Evolutionary conservation across 176 grass and related monocot species (phyloP).

Genomic region (Musa itinerans): DNA sequence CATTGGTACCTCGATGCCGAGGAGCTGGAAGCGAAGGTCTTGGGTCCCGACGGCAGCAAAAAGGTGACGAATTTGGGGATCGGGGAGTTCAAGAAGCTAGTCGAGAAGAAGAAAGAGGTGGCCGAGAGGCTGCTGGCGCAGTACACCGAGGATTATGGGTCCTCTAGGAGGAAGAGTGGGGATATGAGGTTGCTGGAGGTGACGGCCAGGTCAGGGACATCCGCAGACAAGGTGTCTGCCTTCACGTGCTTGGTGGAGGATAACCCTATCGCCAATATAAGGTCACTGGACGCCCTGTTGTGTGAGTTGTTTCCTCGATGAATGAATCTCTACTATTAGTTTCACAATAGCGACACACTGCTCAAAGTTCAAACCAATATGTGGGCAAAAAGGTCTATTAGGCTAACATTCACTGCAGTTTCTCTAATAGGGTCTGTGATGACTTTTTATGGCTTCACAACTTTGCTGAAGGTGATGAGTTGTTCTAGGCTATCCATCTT

Average conservation of each 20-base stretch:
- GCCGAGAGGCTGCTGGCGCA: conserved; percentile 63
- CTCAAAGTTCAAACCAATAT: not conserved
- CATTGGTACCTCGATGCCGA: conserved; percentile 62
- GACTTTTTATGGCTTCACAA: too few species aligned
- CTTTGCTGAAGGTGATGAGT: too few species aligned
- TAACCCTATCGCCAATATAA: conserved; percentile 84
- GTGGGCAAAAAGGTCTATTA: too few species aligned
- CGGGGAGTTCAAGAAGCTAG: conserved; percentile 48
- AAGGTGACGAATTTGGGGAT: conserved; percentile 16
- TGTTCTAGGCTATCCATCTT: too few species aligned
- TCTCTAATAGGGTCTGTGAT: not conserved
- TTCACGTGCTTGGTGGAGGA: conserved; percentile 88
- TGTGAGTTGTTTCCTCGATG: conserved; percentile 43
- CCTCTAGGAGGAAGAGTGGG: conserved; percentile 41
- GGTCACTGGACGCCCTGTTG: conserved; percentile 74
- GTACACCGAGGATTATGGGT: conserved; percentile 60
- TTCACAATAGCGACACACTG: not conserved
- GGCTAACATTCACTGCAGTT: not conserved
- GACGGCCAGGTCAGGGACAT: conserved; percentile 77
- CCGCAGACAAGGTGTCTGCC: conserved; percentile 79
- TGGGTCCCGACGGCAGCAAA: conserved; percentile 18
- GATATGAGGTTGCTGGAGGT: conserved; percentile 73
- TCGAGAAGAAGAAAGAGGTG: conserved; percentile 50
- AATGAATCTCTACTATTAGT: not conserved
- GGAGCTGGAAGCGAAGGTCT: conserved; percentile 52